These are phyloP conservation scores for Candida nonsorbophila DNA, from an alignment of 805 yeast species.

Conservation along the genomic window DNA sequence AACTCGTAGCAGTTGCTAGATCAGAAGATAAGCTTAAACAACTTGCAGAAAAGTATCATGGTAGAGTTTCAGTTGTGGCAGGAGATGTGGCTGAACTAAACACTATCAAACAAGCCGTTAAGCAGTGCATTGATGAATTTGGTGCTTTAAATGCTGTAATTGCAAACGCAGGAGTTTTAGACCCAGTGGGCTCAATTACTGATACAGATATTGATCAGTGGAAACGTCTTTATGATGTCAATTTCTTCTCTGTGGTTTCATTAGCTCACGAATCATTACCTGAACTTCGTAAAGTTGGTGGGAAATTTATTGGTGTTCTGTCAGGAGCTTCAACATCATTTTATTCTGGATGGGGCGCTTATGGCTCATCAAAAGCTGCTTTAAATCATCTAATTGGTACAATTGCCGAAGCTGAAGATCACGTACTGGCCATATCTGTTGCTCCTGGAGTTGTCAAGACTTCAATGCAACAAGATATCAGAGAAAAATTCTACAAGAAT, in stretches of 20 bases:
- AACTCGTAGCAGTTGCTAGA: slow-evolving; percentile 72
- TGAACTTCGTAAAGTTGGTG: slow-evolving; percentile 47
- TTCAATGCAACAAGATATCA: slow-evolving; percentile 75
- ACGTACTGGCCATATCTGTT: slow-evolving; percentile 57
- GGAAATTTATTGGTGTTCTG: slow-evolving; percentile 72
- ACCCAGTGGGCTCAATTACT: slow-evolving; percentile 60
- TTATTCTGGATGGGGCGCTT: slow-evolving; percentile 79
- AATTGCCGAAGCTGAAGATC: slow-evolving; percentile 62
- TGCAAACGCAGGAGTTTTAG: slow-evolving; percentile 80
- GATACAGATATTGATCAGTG: slow-evolving; percentile 52
- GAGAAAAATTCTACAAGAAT: slow-evolving; percentile 51
- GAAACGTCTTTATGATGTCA: slow-evolving; percentile 65
- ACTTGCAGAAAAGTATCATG: slow-evolving; percentile 34
- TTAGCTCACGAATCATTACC: slow-evolving; percentile 56
- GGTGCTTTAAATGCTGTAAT: slow-evolving; percentile 61
- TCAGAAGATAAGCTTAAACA: slow-evolving; percentile 42
- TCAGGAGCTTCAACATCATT: slow-evolving; percentile 78
- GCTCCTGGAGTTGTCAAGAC: slow-evolving; percentile 98
- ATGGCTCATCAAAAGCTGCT: slow-evolving; percentile 90
- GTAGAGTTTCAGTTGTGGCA: slow-evolving; percentile 43
- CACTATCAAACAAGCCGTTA: slow-evolving; percentile 34
- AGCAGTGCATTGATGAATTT: slow-evolving; percentile 40
- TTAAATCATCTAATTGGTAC: slow-evolving; percentile 69
- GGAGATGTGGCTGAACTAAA: slow-evolving; percentile 56
- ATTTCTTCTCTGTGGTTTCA: slow-evolving; percentile 69